These are phyloP conservation scores for Globisporangium canariense DNA, from an alignment of 352 stramenopile genomes.

Conservation along the genomic window DNA sequence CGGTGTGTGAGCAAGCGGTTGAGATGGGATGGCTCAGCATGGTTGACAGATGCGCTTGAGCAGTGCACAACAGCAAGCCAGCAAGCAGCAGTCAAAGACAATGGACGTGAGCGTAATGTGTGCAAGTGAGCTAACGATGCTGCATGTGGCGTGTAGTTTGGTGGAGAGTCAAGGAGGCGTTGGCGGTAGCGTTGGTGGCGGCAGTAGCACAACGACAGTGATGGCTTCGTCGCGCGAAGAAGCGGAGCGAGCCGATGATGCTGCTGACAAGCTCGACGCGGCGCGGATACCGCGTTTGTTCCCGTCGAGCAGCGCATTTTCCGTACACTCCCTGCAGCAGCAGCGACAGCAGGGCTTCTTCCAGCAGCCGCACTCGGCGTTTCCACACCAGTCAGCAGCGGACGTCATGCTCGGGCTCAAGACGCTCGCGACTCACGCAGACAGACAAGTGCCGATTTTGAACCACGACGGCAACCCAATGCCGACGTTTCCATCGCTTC, in stretches of 20 bases:
- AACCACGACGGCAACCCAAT: constrained; percentile 9
- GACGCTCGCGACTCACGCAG: constrained; percentile 27
- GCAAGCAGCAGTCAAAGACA: background rate
- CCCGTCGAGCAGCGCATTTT: constrained; percentile 18
- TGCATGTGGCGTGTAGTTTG: constrained; percentile 31
- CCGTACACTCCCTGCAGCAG: constrained; percentile 5
- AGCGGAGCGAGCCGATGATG: background rate
- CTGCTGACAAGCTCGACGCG: constrained; percentile 15
- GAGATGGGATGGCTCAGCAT: background rate
- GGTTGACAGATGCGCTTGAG: background rate
- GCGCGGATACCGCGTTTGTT: constrained; percentile 23
- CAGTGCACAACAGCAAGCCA: background rate
- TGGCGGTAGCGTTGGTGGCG: background rate
- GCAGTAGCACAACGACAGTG: background rate
- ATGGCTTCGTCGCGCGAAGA: background rate
- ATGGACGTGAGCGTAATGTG: background rate
- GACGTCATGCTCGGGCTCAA: constrained; percentile 36
- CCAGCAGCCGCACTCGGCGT: constrained; percentile 6
- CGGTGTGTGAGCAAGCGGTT: background rate
- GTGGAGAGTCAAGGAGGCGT: constrained; percentile 21
- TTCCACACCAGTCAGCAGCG: constrained; percentile 16
- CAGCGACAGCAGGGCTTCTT: constrained; percentile 1
- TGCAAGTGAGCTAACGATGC: constrained; percentile 25
- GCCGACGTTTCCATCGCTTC: constrained; percentile 12
- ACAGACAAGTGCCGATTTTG: constrained; percentile 18